Conservation (phyloP, 768 basidiomycete genomes). For the Russula griseocarnosa region DNA sequence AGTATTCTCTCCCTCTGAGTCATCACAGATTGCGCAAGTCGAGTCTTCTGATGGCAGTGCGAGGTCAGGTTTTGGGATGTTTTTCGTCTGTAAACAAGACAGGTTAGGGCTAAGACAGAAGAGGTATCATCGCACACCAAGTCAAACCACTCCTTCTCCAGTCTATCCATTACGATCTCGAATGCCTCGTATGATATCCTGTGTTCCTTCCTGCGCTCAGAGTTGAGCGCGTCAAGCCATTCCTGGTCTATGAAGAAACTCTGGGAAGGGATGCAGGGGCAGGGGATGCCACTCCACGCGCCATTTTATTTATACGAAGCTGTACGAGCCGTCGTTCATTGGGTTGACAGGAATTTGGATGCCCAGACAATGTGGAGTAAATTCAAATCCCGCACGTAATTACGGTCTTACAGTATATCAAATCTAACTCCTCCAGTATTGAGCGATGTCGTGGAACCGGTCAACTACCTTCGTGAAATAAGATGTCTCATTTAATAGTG, state of each 20-base stretch:
- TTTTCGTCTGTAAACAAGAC: constrained; percentile 64
- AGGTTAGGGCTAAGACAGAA: constrained; percentile 5
- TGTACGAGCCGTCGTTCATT: neutral
- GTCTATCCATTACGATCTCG: constrained; percentile 93
- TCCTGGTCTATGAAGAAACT: constrained; percentile 65
- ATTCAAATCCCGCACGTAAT: neutral
- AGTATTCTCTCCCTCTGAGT: constrained; percentile 96
- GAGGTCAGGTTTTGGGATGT: constrained; percentile 83
- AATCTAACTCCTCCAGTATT: constrained; percentile 77
- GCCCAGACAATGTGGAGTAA: neutral
- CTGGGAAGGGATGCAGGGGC: constrained; percentile 33
- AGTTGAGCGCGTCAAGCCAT: constrained; percentile 87
- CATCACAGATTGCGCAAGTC: constrained; percentile 95
- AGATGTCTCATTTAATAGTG: constrained; percentile 87
- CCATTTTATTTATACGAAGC: neutral
- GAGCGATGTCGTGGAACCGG: constrained; percentile 86
- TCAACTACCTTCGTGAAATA: constrained; percentile 92
- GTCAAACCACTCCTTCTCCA: constrained; percentile 99
- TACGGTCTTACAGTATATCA: neutral
- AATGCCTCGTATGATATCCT: constrained; percentile 79
- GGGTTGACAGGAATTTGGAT: neutral
- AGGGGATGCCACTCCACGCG: constrained; percentile 34
- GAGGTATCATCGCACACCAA: constrained; percentile 52
- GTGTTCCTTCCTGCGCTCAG: constrained; percentile 74
- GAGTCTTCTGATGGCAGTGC: constrained; percentile 92